Evolutionary conservation across 2,329 filamentous ascomycete genomes (phyloP), one percentile per base, ranked within the genome.

Genomic region (Septoria petroselini): DNA sequence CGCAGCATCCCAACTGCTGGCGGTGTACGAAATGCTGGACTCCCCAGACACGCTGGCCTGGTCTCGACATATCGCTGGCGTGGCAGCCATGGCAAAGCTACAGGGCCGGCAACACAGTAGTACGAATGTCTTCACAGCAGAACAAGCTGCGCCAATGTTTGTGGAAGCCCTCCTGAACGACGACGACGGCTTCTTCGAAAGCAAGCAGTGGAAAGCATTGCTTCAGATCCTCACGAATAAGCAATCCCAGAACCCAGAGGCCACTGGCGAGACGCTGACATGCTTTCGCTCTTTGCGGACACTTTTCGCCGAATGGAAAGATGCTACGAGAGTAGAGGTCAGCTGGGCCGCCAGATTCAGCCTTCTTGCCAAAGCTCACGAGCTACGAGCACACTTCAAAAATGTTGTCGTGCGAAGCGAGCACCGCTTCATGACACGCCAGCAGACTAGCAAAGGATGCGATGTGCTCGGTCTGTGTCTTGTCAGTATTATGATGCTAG

Each of bases 11-110:
- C 52, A 48, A 19, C 18, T 54, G 12, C 23, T 54, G 8, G 52
- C 52, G 1, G 41, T 54, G 8, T 54, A 54, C 14, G 51, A 54
- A 12, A 54, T 54, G 51, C 38, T 54, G 25, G 51, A 51, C 34
- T 54, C 42, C 11, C 48, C 48, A 3, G 35, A 41, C 21, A 40
- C 41, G 7, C 33, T 19, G 4, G 40, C 38, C 12, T 54, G 52
- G 52, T 14, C 38, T 11, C 43, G 47, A 19, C 52, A 55, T 33
- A 47, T 52, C 7, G 49, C 52, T 14, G 52, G 48, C 19, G 52
- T 50, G 11, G 48, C 49, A 4, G 52, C 48, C 18, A 52, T 55
- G 49, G 49, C 49, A 7, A 49, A 50, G 29, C 19, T 52, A 1
- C 52, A 52, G 12, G 43, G 27, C 9, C 27, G 15, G 9, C 25